Conservation (phyloP, 2,329 filamentous ascomycete species). For the Chrysosphaeria jannelii region DNA sequence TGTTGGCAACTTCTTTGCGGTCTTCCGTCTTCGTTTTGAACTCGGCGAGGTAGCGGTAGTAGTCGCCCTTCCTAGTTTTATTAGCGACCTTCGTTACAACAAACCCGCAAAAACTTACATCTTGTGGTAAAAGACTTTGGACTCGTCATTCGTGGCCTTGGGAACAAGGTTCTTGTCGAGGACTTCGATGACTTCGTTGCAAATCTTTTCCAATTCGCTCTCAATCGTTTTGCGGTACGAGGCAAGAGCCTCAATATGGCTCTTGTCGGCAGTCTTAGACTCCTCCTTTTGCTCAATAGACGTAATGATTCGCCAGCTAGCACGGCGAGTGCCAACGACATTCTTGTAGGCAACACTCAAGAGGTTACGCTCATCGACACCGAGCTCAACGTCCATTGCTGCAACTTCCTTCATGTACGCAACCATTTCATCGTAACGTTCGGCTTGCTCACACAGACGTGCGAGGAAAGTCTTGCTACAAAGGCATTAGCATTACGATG, state of each 20-base stretch:
- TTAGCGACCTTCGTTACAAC: no score
- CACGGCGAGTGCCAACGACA: constrained; percentile 90
- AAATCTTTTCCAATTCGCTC: constrained; percentile 86
- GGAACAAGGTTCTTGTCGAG: constrained; percentile 84
- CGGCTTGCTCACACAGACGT: constrained; percentile 98
- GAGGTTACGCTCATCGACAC: constrained; percentile 94
- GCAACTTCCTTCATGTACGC: constrained; percentile 99
- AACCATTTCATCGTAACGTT: constrained; percentile 99
- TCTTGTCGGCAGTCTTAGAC: constrained; percentile 82
- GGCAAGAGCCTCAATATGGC: constrained; percentile 81
- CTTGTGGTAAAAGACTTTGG: constrained; percentile 99
- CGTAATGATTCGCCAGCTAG: constrained; percentile 97
- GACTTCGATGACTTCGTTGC: constrained; percentile 86
- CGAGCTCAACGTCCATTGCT: constrained; percentile 53
- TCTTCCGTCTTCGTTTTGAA: constrained; percentile 83
- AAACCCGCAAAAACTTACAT: constrained; percentile 25
- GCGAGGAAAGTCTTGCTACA: constrained; percentile 96
- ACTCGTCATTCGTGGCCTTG: constrained; percentile 82
- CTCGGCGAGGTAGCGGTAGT: constrained; percentile 96
- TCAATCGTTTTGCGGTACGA: constrained; percentile 98
- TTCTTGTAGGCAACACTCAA: constrained; percentile 99
- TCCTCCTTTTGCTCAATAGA: constrained; percentile 99
- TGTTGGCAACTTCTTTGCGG: constrained; percentile 80
- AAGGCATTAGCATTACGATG: background rate
- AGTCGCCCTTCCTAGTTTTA: constrained; percentile 99